These are phyloP conservation scores for Hyphopichia wangnamkhiaoensis DNA, from an alignment of 1,139 yeast species.

Conservation along the genomic window DNA sequence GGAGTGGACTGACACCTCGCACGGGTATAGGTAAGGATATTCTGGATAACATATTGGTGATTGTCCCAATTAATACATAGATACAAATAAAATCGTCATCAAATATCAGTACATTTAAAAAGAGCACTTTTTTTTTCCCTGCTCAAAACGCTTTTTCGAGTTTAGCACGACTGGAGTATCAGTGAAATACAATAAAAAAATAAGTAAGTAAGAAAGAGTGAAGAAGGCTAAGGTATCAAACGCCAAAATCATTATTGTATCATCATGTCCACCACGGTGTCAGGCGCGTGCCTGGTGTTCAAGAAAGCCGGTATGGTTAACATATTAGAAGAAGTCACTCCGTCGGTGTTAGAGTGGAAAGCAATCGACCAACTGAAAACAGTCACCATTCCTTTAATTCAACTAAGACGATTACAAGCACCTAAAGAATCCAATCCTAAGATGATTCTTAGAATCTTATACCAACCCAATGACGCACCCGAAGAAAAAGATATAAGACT, in stretches of 20 bases:
- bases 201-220: background rate
- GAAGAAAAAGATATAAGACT: slow-evolving; percentile 53
- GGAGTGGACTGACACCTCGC: background rate
- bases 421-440: slow-evolving; percentile 71
- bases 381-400: slow-evolving; percentile 51
- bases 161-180: no score
- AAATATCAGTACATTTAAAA: no score
- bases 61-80: background rate
- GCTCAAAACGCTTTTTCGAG: no score
- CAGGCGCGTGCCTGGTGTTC: slow-evolving; percentile 71
- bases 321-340: slow-evolving; percentile 64
- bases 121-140: no score
- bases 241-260: background rate
- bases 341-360: slow-evolving; percentile 68
- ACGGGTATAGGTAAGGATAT: background rate
- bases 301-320: slow-evolving; percentile 69
- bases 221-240: background rate
- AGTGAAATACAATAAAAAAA: background rate
- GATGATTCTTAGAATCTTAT: slow-evolving; percentile 64
- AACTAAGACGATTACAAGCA: slow-evolving; percentile 66
- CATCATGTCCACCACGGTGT: slow-evolving; percentile 30
- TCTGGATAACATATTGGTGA: background rate
- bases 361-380: slow-evolving; percentile 61
- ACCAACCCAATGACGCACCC: slow-evolving; percentile 27
- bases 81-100: no score